phyloP scores from a whole-genome alignment of 2,329 filamentous ascomycete species.

The Botrytis fragariae region DNA sequence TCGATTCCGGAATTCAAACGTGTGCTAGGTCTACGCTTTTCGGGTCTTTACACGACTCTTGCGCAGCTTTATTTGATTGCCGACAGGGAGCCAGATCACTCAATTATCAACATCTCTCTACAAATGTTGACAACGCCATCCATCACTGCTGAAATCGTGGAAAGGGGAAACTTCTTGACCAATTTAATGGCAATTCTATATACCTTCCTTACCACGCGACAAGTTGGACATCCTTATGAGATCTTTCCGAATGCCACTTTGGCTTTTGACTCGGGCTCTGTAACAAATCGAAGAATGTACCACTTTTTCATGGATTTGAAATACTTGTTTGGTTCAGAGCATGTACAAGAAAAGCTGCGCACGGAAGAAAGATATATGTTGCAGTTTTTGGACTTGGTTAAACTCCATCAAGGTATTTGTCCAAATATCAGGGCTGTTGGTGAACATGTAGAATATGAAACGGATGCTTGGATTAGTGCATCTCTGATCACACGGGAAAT shows the following conservation, averaged over 20 bases:
- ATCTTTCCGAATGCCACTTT: conserved; percentile 82
- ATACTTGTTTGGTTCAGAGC: conserved; percentile 82
- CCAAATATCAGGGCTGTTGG: conserved; percentile 89
- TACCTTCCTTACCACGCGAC: conserved; percentile 91
- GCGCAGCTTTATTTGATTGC: conserved; percentile 95
- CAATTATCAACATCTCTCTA: conserved; percentile 94
- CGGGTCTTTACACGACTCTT: conserved; percentile 88
- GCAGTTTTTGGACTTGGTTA: conserved; percentile 93
- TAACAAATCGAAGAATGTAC: conserved; percentile 93
- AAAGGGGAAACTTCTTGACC: conserved; percentile 92
- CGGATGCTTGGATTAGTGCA: conserved; percentile 95
- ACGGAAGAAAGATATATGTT: conserved; percentile 82
- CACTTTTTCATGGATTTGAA: conserved; percentile 96
- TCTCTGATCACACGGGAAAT: conserved; percentile 93
- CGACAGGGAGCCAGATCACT: conserved; percentile 94
- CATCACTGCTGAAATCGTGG: conserved; percentile 92
- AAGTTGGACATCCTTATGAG: conserved; percentile 91
- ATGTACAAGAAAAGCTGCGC: conserved; percentile 82
- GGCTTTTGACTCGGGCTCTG: conserved; percentile 89
- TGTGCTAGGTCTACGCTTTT: conserved; percentile 87
- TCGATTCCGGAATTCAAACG: conserved; percentile 96
- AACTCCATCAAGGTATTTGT: conserved; percentile 94
- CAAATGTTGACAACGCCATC: conserved; percentile 97
- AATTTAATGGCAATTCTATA: conserved; percentile 95
- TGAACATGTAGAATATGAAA: conserved; percentile 97